These are phyloP conservation scores for Trichoderma guizhouense DNA, from an alignment of 2,329 filamentous ascomycete species.

Conservation along the genomic window DNA sequence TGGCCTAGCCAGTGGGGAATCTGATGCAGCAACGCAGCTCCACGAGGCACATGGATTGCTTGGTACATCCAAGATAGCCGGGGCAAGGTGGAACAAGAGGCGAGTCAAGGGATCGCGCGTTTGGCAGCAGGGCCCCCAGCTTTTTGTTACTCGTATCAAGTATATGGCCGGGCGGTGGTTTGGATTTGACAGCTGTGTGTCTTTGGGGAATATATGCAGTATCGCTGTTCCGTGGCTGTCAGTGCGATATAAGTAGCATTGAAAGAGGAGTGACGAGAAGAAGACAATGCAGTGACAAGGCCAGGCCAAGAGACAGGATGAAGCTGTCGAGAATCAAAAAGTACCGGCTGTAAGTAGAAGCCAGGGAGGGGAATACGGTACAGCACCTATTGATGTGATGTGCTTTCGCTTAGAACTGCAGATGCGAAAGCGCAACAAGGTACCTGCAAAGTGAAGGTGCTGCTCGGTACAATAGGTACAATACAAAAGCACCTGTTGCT, in stretches of 20 bases:
- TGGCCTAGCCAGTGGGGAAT: constrained; percentile 9
- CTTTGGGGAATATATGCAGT: background rate
- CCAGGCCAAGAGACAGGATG: background rate
- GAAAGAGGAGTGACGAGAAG: background rate
- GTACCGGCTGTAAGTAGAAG: background rate
- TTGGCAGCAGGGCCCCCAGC: constrained; percentile 11
- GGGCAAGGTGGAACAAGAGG: constrained; percentile 13
- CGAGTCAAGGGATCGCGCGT: constrained; percentile 14
- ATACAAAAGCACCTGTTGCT: background rate
- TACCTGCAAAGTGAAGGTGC: background rate
- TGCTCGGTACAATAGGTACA: background rate
- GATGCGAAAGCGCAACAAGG: background rate
- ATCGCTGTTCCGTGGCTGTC: background rate
- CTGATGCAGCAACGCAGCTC: constrained; percentile 9
- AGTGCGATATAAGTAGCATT: background rate
- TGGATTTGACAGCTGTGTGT: background rate
- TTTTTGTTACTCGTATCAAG: background rate
- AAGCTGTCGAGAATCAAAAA: background rate
- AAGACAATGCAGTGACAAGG: background rate
- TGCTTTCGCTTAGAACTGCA: background rate
- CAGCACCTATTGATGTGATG: background rate
- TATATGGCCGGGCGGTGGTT: background rate
- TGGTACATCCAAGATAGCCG: constrained; percentile 10
- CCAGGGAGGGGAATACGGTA: background rate
- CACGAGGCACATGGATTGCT: constrained; percentile 15